Evolutionary conservation across 2,329 filamentous ascomycete genomes (phyloP).

Genomic region (Paraphoma sp.): DNA sequence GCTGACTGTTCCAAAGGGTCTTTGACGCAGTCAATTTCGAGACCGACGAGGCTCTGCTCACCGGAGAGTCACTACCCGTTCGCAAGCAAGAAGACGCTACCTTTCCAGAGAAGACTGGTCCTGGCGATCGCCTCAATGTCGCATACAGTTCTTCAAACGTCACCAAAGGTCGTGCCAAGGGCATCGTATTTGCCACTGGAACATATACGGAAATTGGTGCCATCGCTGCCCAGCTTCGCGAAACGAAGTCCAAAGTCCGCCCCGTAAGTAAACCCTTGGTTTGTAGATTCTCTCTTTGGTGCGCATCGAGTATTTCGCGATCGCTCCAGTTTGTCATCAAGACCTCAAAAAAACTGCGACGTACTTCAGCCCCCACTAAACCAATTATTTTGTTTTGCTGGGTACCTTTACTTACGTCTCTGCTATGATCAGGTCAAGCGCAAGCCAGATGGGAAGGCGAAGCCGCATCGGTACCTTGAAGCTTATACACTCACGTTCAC

Average conservation of each 20-base stretch:
- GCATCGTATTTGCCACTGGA: slow-evolving; percentile 70
- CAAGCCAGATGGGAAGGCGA: slow-evolving; percentile 42
- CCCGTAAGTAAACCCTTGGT: slow-evolving; percentile 26
- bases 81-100: slow-evolving; percentile 65
- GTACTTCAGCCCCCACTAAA: too few species aligned
- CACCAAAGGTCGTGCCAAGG: slow-evolving; percentile 71
- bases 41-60: slow-evolving; percentile 75
- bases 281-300: too few species aligned
- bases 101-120: slow-evolving; percentile 61
- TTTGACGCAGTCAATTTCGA: slow-evolving; percentile 75
- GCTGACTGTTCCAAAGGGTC: slow-evolving; percentile 31
- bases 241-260: slow-evolving; percentile 49
- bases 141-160: slow-evolving; percentile 73
- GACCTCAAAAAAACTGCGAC: too few species aligned
- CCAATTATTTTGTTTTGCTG: too few species aligned
- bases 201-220: slow-evolving; percentile 77
- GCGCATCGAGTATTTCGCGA: too few species aligned
- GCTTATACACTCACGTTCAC: slow-evolving; percentile 59
- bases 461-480: slow-evolving; percentile 53
- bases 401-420: background rate
- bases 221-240: slow-evolving; percentile 71
- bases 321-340: too few species aligned
- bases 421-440: slow-evolving; percentile 46
- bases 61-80: slow-evolving; percentile 73
- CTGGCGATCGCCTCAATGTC: slow-evolving; percentile 73